phyloP scores from a whole-genome alignment of 768 basidiomycete genomes.

The Epithele typhae region DNA sequence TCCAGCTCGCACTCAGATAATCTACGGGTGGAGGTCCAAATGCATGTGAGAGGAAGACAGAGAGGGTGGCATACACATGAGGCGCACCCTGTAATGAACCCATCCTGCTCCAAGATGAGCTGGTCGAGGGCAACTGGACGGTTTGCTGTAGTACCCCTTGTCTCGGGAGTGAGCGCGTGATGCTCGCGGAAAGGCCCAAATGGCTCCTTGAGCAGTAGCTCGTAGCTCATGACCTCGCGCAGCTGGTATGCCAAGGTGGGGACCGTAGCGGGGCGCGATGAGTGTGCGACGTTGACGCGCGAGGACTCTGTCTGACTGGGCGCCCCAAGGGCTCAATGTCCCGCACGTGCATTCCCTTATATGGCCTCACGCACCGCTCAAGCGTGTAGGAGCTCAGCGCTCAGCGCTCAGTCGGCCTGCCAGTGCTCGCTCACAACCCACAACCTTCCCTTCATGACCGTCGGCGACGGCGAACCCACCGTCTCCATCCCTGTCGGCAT shows the following conservation, averaged over 20 bases:
- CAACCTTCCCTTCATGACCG: slow-evolving; percentile 20
- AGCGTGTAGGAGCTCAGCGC: not conserved
- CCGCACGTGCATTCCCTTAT: not conserved
- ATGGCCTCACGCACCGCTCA: not conserved
- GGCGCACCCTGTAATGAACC: slow-evolving; percentile 12
- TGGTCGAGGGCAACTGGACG: slow-evolving; percentile 2
- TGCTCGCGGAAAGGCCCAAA: slow-evolving; percentile 20
- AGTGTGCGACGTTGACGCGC: no score
- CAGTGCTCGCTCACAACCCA: not conserved
- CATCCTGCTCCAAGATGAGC: slow-evolving; percentile 12
- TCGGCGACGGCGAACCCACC: slow-evolving; percentile 18
- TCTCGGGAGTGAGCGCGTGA: slow-evolving; percentile 13
- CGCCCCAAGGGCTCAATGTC: not conserved
- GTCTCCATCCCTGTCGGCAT: slow-evolving; percentile 42
- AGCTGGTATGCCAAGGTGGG: no score
- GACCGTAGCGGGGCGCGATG: no score
- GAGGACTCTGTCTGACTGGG: no score
- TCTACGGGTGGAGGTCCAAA: slow-evolving; percentile 3
- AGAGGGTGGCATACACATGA: no score
- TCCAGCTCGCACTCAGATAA: slow-evolving; percentile 11
- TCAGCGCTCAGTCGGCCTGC: not conserved
- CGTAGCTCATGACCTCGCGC: no score
- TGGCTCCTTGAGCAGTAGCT: slow-evolving; percentile 11
- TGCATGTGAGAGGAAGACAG: no score
- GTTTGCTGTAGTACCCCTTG: slow-evolving; percentile 3